Conservation (phyloP, 1,284 basidiomycete species). For the Singerocomus rubriflavus region DNA sequence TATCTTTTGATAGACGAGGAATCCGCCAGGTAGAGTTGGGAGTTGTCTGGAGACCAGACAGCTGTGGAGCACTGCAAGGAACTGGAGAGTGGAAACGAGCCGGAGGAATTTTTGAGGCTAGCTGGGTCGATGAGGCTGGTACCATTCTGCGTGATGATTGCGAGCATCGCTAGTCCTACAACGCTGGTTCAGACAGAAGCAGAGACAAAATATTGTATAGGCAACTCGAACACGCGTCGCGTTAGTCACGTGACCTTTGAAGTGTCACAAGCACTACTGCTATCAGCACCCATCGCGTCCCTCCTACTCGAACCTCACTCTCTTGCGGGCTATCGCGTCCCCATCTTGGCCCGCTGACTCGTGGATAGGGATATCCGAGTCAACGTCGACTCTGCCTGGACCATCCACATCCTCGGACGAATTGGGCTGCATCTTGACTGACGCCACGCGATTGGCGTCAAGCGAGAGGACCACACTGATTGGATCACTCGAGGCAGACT, state of each 20-base stretch:
- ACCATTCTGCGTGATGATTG: conserved; percentile 41
- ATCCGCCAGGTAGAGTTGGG: conserved; percentile 50
- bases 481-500: conserved; percentile 12
- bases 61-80: conserved; percentile 42
- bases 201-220: too few relatives aligned
- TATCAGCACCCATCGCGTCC: too few relatives aligned
- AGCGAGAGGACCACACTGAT: conserved; percentile 12
- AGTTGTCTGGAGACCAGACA: conserved; percentile 55
- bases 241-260: conserved; percentile 24
- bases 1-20: conserved; percentile 48
- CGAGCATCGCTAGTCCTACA: conserved; percentile 43
- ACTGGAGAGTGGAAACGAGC: conserved; percentile 38
- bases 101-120: conserved; percentile 43
- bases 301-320: conserved; percentile 20
- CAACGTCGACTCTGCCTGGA: conserved; percentile 13
- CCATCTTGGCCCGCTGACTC: neutral
- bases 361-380: neutral
- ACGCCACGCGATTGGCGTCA: conserved; percentile 1
- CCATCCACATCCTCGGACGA: neutral
- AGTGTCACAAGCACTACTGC: too few relatives aligned
- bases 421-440: neutral
- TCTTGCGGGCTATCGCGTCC: conserved; percentile 13
- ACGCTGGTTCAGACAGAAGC: neutral
- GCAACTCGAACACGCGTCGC: conserved; percentile 13
- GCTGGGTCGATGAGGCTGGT: conserved; percentile 46